Evolutionary conservation across 1,284 basidiomycete genomes (phyloP).

Genomic region (Apiotrichum porosum): DNA sequence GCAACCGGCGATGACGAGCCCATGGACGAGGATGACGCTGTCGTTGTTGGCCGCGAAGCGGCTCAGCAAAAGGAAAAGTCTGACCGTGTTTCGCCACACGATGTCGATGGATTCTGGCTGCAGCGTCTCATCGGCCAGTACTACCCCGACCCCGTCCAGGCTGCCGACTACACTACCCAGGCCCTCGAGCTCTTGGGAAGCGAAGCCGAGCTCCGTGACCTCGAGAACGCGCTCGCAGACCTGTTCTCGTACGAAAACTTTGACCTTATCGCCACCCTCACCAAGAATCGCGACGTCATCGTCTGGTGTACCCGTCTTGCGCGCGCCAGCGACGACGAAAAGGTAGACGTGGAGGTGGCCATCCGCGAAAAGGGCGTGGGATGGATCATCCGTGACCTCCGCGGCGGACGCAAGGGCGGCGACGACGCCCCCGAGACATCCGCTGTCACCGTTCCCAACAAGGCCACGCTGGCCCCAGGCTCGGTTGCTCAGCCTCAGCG

Average conservation of each 20-base stretch:
- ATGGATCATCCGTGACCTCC: conserved; percentile 87
- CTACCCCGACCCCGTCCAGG: conserved; percentile 90
- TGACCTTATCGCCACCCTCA: conserved; percentile 82
- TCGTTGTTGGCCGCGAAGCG: conserved; percentile 61
- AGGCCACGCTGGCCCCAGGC: conserved; percentile 82
- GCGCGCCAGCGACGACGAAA: conserved; percentile 81
- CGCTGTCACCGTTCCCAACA: conserved; percentile 64
- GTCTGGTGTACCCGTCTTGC: conserved; percentile 98
- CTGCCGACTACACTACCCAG: conserved; percentile 80
- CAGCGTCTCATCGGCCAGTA: conserved; percentile 86
- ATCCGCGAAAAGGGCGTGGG: conserved; percentile 97
- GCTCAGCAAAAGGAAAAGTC: conserved; percentile 42
- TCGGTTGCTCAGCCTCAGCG: conserved; percentile 80
- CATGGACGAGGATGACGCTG: conserved; percentile 51
- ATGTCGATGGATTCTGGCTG: conserved; percentile 97
- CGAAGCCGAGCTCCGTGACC: conserved; percentile 83
- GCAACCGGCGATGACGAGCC: conserved; percentile 51
- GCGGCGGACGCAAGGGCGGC: conserved; percentile 61
- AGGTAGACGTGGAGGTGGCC: conserved; percentile 90
- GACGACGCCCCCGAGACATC: conserved; percentile 51
- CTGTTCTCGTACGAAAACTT: conserved; percentile 91
- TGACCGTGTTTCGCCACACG: conserved; percentile 79
- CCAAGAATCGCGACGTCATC: conserved; percentile 92
- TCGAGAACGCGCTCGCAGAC: conserved; percentile 96
- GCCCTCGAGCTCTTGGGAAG: conserved; percentile 86